These are phyloP conservation scores for Ogataea hybrid DNA, from an alignment of 1,139 yeast genomes.

Conservation along the genomic window DNA sequence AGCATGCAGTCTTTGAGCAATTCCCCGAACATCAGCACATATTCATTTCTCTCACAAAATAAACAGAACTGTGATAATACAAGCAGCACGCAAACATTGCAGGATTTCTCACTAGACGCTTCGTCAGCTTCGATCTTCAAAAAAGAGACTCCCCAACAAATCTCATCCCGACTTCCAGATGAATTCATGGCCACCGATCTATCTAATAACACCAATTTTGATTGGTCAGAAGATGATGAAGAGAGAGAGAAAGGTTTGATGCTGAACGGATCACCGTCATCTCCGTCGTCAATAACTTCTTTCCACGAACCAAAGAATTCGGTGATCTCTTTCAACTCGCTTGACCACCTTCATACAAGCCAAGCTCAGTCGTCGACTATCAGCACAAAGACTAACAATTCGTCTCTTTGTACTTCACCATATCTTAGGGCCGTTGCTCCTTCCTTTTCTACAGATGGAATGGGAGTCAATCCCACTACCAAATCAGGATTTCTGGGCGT, in stretches of 20 bases:
- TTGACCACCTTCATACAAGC: conserved; percentile 13
- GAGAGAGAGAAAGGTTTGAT: conserved; percentile 17
- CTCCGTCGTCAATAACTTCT: conserved; percentile 21
- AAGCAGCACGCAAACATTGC: neutral
- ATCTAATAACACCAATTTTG: conserved; percentile 44
- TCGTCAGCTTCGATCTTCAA: neutral
- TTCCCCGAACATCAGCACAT: conserved; percentile 12
- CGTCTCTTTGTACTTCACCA: conserved; percentile 27
- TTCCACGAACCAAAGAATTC: conserved; percentile 18
- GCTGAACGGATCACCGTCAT: conserved; percentile 12
- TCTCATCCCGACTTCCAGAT: conserved; percentile 32
- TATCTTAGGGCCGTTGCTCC: conserved; percentile 18
- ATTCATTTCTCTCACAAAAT: neutral
- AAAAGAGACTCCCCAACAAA: conserved; percentile 7
- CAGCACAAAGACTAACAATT: conserved; percentile 18
- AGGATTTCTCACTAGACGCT: neutral
- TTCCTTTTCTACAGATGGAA: conserved; percentile 26
- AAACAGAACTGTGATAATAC: too few species aligned
- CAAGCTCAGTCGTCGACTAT: conserved; percentile 9
- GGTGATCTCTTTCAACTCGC: conserved; percentile 11
- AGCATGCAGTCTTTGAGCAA: conserved; percentile 8
- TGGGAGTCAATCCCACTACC: conserved; percentile 38
- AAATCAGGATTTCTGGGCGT: conserved; percentile 62
- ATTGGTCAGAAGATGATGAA: conserved; percentile 53
- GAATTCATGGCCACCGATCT: conserved; percentile 39